A percentile compares a stretch with the other conserved stretches of the same genome.
These are phyloP conservation scores for Collybia sp. DNA, from an alignment of 768 basidiomycete species.

Conservation along the genomic window DNA sequence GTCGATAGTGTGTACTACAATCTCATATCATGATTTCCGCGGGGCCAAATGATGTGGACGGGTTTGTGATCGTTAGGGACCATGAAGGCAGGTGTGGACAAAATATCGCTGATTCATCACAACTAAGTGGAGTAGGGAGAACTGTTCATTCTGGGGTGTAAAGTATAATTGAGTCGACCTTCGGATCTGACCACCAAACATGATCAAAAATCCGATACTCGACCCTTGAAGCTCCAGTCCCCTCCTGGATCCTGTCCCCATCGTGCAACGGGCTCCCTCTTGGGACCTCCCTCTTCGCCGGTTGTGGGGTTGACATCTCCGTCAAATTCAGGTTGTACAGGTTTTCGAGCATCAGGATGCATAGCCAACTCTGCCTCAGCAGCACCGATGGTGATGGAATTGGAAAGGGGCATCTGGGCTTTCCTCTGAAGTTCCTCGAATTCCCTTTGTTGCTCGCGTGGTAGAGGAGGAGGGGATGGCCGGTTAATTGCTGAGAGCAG, in stretches of 20 bases:
- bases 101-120: too few relatives aligned
- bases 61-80: too few relatives aligned
- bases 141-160: too few relatives aligned
- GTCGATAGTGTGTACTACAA: too few relatives aligned
- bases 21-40: too few relatives aligned
- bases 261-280: conserved; percentile 70
- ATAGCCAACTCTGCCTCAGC: conserved; percentile 38
- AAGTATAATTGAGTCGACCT: too few relatives aligned
- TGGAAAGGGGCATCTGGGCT: conserved; percentile 42
- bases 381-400: conserved; percentile 20
- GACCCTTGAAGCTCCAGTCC: conserved; percentile 90
- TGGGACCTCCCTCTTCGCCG: conserved; percentile 85
- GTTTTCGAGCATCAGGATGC: conserved; percentile 67
- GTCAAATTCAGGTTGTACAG: conserved; percentile 64
- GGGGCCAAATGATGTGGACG: too few relatives aligned
- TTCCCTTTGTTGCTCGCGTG: conserved; percentile 72
- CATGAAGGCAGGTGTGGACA: too few relatives aligned
- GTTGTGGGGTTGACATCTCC: conserved; percentile 80
- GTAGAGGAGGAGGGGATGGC: conserved; percentile 74
- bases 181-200: background rate
- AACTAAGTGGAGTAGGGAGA: too few relatives aligned
- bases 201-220: conserved; percentile 77
- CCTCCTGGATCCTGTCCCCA: conserved; percentile 53
- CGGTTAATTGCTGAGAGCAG: conserved; percentile 37
- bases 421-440: conserved; percentile 78